These are phyloP conservation scores for Speleostelium caveatum DNA, from an alignment of 78 protist species.

Conservation along the genomic window DNA sequence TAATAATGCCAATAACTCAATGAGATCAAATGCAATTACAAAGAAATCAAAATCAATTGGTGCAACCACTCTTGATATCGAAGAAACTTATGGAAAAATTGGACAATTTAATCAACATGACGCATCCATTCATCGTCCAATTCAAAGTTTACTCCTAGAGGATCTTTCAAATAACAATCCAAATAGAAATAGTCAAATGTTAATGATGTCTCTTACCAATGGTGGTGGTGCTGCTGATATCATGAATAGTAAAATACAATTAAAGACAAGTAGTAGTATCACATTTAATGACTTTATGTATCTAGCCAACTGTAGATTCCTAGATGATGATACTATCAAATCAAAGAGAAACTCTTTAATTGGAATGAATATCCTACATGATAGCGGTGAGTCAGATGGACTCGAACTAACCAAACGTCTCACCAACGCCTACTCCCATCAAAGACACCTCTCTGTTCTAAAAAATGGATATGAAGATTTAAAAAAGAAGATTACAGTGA, in stretches of 20 bases:
- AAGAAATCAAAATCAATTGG: too few species aligned
- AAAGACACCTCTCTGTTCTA: neutral
- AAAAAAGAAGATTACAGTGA: constrained; percentile 5
- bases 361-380: constrained; percentile 15
- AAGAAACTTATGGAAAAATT: neutral
- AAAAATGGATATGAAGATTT: constrained; percentile 49
- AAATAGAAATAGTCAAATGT: neutral
- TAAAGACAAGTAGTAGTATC: neutral
- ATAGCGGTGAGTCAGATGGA: neutral
- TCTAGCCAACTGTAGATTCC: constrained; percentile 40
- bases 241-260: neutral
- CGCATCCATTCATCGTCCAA: constrained; percentile 25
- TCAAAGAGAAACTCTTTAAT: constrained; percentile 49
- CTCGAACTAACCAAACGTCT: neutral
- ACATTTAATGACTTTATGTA: constrained; percentile 55
- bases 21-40: neutral
- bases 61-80: too few species aligned
- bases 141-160: neutral
- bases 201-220: too few species aligned
- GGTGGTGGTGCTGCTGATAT: neutral
- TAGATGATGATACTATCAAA: constrained; percentile 42
- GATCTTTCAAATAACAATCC: neutral
- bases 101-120: neutral
- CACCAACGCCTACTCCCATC: neutral
- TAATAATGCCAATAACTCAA: neutral